phyloP scores from a whole-genome alignment of 2,329 filamentous ascomycete genomes.

The Aspergillus quadricinctus region DNA sequence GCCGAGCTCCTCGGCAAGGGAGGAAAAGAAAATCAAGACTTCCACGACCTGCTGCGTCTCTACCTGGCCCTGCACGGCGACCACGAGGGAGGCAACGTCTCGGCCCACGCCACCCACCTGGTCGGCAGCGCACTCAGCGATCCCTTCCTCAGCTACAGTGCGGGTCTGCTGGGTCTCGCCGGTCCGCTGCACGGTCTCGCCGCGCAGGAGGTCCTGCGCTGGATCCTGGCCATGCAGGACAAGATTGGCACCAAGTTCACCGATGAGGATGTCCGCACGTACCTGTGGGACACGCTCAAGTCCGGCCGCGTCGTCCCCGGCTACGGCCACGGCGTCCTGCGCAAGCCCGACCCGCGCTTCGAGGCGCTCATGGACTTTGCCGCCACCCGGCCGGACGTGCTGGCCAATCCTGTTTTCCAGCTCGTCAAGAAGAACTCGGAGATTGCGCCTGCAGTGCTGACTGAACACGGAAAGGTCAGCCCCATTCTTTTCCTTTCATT shows the following conservation, averaged over 20 bases:
- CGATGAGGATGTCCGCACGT: constrained; percentile 77
- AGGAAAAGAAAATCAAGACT: constrained; percentile 65
- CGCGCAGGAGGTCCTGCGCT: constrained; percentile 93
- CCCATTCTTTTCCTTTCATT: constrained; percentile 2
- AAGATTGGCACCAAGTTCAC: constrained; percentile 73
- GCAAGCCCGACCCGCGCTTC: constrained; percentile 95
- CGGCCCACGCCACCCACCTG: constrained; percentile 88
- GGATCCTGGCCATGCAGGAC: constrained; percentile 94
- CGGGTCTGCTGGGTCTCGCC: constrained; percentile 89
- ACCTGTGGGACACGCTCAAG: constrained; percentile 90
- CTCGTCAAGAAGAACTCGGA: constrained; percentile 91
- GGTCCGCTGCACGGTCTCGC: constrained; percentile 92
- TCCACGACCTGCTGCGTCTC: constrained; percentile 89
- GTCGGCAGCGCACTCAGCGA: constrained; percentile 93
- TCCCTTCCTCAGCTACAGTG: constrained; percentile 92
- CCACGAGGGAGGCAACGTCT: constrained; percentile 97
- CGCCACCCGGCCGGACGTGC: constrained; percentile 75
- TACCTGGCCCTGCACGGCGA: constrained; percentile 97
- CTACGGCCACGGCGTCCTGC: constrained; percentile 91
- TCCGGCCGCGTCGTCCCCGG: constrained; percentile 91
- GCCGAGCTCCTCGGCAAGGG: constrained; percentile 91
- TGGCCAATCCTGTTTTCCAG: constrained; percentile 83
- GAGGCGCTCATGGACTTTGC: constrained; percentile 97
- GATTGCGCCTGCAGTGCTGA: constrained; percentile 84
- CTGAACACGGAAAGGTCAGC: constrained; percentile 78